Conservation (phyloP, 345 rosid genomes). For the rapeseed (Brassica napus) region Da-Ae NC_063440.1:10880001-10880500, state of each 20-base stretch:
- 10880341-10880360: neutral
- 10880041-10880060: no score
- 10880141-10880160: neutral
- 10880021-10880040: no score
- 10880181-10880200: neutral
- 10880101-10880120: neutral
- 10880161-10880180: neutral
- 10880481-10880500: neutral
- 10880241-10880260: neutral
- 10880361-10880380: neutral
- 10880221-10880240: neutral
- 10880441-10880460: neutral
- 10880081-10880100: no score
- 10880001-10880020: no score
- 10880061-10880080: no score
- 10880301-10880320: neutral
- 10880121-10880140: neutral
- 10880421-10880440: neutral
- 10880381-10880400: neutral
- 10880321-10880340: neutral
- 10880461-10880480: constrained; percentile 4
- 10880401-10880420: neutral
- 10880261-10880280: neutral
- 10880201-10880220: neutral
- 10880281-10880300: neutral